Evolutionary conservation across 768 basidiomycete species (phyloP), one percentile per base, ranked within the genome.

Genomic region (Psilocybe cyanescens): DNA sequence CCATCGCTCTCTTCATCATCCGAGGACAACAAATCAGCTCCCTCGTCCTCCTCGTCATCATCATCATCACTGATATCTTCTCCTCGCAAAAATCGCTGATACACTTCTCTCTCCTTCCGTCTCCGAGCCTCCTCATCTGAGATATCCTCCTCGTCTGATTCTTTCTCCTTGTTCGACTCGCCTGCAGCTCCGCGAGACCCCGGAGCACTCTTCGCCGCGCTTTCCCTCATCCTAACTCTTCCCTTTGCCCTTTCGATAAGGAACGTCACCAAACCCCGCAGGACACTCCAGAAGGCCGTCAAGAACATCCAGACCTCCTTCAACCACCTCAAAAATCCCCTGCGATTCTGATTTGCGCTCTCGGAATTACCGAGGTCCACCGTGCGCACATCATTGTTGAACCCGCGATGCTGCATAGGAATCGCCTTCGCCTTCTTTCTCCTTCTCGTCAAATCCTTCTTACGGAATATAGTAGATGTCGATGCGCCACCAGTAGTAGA

Each of bases 51-150:
- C 11, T 70, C 69, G 72, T 75, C 72, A 72, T 74, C 74, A 8
- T 74, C 74, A 17, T 81, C 81, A 24, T 79, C 78, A 37, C 74
- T 76, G 7, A 80, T 76, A 50, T 75, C 75, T 56, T 90, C 88
- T 9, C 87, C 90, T 14, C 81, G 77, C 62, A 90, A 73, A 66
- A 91, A 91, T 33, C 82, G 76, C 60, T 74, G 71, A 69, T 90
- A 90, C 1, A 82, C 59, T 39, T 79, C 78, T 29, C 68, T 73
- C 4, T 79, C 78, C 24, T 65, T 75, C 47, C 62, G 63, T n/a
- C 65, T 63, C 16, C 52, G 58, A 5, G 2, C 12, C 14, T 66
- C 64, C 30, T 57, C 64, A n/a, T 75, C 68, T 28, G 68, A 74
- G 3, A 71, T 72, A 2, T 67, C 75, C 9, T 62, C 67, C 6